phyloP scores from a whole-genome alignment of 768 basidiomycete species.

The Termitomyces sp. region DNA sequence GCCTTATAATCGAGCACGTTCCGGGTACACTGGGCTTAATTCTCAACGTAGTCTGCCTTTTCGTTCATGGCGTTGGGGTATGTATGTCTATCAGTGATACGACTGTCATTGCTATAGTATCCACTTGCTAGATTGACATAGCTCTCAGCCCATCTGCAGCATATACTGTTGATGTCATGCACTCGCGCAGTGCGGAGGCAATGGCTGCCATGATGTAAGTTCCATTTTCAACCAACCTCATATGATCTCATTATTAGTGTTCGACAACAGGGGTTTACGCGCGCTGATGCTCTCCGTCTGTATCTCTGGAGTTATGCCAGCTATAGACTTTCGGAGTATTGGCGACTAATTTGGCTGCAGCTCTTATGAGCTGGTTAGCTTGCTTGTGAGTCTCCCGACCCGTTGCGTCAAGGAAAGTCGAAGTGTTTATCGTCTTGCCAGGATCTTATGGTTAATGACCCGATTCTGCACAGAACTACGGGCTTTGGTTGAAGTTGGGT shows the following conservation, averaged over 20 bases:
- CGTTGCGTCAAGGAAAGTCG: not conserved
- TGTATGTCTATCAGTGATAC: conserved; percentile 11
- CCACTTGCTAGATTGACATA: conserved; percentile 40
- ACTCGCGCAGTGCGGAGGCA: conserved; percentile 55
- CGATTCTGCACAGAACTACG: conserved; percentile 53
- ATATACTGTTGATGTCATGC: conserved; percentile 58
- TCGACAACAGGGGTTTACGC: conserved; percentile 38
- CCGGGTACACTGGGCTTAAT: conserved; percentile 42
- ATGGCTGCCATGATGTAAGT: conserved; percentile 51
- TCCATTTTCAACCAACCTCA: not conserved
- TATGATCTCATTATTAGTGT: not conserved
- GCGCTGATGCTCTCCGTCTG: conserved; percentile 35
- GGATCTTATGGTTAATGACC: conserved; percentile 47
- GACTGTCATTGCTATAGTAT: not conserved
- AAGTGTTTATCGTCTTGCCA: conserved; percentile 18
- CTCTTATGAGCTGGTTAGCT: conserved; percentile 41
- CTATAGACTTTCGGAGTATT: conserved; percentile 46
- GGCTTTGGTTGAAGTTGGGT: conserved; percentile 51
- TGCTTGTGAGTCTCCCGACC: conserved; percentile 36
- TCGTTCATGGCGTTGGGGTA: conserved; percentile 62
- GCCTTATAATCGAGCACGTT: conserved; percentile 47
- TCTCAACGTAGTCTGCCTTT: conserved; percentile 49
- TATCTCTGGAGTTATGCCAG: conserved; percentile 44
- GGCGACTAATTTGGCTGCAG: conserved; percentile 39
- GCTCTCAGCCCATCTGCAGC: conserved; percentile 49